Evolutionary conservation across 148 eudicot genomes (phyloP), one percentile per base, ranked within the genome.

Genomic region (Rheum nobile): DNA sequence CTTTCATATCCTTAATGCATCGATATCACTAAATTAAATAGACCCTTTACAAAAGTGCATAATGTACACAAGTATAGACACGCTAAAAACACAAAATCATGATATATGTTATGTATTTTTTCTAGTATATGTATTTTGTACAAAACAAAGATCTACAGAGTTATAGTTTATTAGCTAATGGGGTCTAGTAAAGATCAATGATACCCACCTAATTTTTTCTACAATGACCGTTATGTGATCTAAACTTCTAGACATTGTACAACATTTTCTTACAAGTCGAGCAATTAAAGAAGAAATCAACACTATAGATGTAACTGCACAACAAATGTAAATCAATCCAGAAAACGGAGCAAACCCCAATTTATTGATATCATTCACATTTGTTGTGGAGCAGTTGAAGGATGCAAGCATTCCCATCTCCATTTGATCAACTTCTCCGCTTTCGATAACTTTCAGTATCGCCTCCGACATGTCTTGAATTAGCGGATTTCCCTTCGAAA

Each of bases 361-460:
- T 65, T 16, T 65, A 34, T 41, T 65, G 11, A 13, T 65, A 10
- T 34, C 70, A 19, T 34, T 11, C 17, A 17, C 70, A 8, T 65
- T 65, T 65, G 70, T 7, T 65, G 34, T 41, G 6, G 39, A 65
- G 37, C 80, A 78, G 3, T 74, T 78, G 74, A n/a, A 74, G 5
- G 24, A 37, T 9, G 71, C 32, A 14, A 78, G 57, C 81, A 78
- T 74, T 1, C 47, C 35, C 8, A 28, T 54, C 29, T 74, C 74
- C 70, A 78, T 8, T n/a, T 0, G 55, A 24, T 31, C 74, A 0
- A 78, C 57, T 14, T 78, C 80, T 22, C 80, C 80, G 22, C 46
- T 78, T 55, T 78, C 80, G 13, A 28, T 78, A 21, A 71, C 77
- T 41, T 78, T 74, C 28, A 74, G 5, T 12, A 78, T 74, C 31